Evolutionary conservation across 768 basidiomycete genomes (phyloP).

Genomic region (Mycena belliarum): DNA sequence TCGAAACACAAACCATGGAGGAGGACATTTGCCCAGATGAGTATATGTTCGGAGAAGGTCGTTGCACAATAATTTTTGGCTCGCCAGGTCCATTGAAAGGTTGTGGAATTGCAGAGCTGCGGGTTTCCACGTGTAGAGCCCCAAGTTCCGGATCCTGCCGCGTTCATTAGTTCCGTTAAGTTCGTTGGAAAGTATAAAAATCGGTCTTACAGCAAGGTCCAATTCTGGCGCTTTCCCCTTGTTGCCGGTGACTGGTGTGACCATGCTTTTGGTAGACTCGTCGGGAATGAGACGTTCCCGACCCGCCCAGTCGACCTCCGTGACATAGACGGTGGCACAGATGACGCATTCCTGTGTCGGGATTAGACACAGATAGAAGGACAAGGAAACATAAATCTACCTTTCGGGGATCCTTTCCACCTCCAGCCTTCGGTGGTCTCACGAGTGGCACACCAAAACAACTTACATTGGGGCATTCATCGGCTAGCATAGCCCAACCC

Average conservation of each 20-base stretch:
- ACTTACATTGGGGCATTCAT: conserved; percentile 69
- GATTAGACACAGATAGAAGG: conserved; percentile 1
- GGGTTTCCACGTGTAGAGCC: not conserved
- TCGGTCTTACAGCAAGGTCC: not conserved
- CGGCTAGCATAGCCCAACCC: conserved; percentile 89
- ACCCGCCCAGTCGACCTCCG: conserved; percentile 53
- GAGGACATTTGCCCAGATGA: not conserved
- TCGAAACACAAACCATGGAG: not conserved
- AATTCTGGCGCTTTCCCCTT: conserved; percentile 8
- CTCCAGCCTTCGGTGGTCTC: conserved; percentile 65
- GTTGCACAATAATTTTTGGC: not conserved
- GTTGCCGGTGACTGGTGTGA: not conserved
- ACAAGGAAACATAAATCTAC: conserved; percentile 36
- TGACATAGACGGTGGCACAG: conserved; percentile 61
- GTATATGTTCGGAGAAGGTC: not conserved
- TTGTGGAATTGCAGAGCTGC: not conserved
- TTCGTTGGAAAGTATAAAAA: not conserved
- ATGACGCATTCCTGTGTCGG: conserved; percentile 73
- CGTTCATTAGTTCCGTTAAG: not conserved
- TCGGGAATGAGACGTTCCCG: conserved; percentile 44
- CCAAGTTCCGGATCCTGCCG: not conserved
- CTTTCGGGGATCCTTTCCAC: conserved; percentile 65
- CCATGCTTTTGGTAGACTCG: not conserved
- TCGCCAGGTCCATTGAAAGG: not conserved
- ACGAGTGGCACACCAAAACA: conserved; percentile 88